A percentile compares a stretch with the other conserved stretches of the same genome.
Evolutionary conservation across 139 green algal species (phyloP).

Genomic region (Tetratostichococcus sp.): DNA sequence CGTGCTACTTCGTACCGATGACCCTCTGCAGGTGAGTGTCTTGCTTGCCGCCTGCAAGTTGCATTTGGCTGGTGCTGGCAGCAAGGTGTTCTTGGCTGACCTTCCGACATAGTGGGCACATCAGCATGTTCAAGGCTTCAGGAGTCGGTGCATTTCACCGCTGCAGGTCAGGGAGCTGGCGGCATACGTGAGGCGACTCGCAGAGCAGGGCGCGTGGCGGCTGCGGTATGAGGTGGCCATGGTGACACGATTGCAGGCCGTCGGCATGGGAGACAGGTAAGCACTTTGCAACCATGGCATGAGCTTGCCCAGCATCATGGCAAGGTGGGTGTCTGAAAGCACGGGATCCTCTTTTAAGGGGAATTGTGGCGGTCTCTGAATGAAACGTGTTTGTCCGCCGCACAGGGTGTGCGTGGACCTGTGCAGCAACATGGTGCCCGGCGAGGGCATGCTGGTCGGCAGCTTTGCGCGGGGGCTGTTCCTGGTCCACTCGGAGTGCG

Average conservation of each 20-base stretch:
- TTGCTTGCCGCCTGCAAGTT: neutral
- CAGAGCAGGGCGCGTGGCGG: neutral
- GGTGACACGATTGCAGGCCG: slow-evolving; percentile 46
- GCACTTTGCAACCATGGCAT: neutral
- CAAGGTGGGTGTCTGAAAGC: too few relatives aligned
- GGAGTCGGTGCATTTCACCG: too few relatives aligned
- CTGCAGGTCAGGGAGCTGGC: slow-evolving; percentile 43
- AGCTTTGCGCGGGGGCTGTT: slow-evolving; percentile 80
- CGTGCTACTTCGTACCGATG: slow-evolving; percentile 72
- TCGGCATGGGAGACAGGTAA: slow-evolving; percentile 75
- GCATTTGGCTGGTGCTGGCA: too few relatives aligned
- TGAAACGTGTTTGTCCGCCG: too few relatives aligned
- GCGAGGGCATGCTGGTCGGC: slow-evolving; percentile 88
- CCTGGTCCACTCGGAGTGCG: slow-evolving; percentile 82
- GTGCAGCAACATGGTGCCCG: slow-evolving; percentile 55
- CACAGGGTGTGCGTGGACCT: slow-evolving; percentile 80
- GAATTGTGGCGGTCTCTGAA: too few relatives aligned
- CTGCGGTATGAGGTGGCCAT: slow-evolving; percentile 31
- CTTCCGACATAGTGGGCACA: too few relatives aligned
- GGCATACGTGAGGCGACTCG: slow-evolving; percentile 21
- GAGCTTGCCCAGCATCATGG: too few relatives aligned
- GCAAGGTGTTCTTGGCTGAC: too few relatives aligned
- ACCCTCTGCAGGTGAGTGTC: slow-evolving; percentile 55
- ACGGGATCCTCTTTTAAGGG: too few relatives aligned
- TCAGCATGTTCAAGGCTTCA: too few relatives aligned